Evolutionary conservation across 1,139 yeast species (phyloP), one percentile per base, ranked within the genome.

Genomic region (Suhomyces guaymorum): DNA sequence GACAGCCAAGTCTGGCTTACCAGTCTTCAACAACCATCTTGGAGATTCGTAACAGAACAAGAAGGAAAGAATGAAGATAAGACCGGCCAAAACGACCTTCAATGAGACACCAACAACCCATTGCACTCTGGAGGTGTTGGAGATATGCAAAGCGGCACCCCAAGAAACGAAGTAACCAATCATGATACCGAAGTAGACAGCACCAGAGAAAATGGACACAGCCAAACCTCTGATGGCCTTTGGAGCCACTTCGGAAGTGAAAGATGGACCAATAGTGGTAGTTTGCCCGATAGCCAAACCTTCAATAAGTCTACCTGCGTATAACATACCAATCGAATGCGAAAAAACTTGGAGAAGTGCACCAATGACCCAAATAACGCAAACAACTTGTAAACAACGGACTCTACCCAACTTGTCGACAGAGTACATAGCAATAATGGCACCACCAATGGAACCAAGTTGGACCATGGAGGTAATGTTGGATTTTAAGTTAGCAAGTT

Each of bases 381-480:
- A 64, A 18, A 70, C 66, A 7, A 57, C 51, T 48, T 77, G 80
- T 40, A 78, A 55, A 5, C 81, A 63, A 43, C 78, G 59, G 32
- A 76, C 63, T 44, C 85, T 63, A 5, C 86, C 86, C 23, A 79
- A 54, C 28, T 58, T 62, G 51, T 80, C 85, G 25, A 71, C 76
- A 3, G 75, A 51, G 41, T 59, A 66, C 51, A 70, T 62, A 3
- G 82, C 79, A 22, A 77, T 39, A 9, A 78, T 37, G 14, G 78
- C 64, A 15, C 85, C 85, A 25, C 73, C 81, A 39, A 78, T 70
- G 17, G 79, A 70, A 3, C 84, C 84, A 28, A 79, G 54, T 48
- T 76, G 81, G 4, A 78, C 84, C 82, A 79, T 78, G 6, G 82
- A 64, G 2, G 78, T 72, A 46, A 78, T 76, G 48, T 75, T 78